These are phyloP conservation scores for Pseudogymnoascus sp. DNA, from an alignment of 2,329 filamentous ascomycete species.

Conservation along the genomic window DNA sequence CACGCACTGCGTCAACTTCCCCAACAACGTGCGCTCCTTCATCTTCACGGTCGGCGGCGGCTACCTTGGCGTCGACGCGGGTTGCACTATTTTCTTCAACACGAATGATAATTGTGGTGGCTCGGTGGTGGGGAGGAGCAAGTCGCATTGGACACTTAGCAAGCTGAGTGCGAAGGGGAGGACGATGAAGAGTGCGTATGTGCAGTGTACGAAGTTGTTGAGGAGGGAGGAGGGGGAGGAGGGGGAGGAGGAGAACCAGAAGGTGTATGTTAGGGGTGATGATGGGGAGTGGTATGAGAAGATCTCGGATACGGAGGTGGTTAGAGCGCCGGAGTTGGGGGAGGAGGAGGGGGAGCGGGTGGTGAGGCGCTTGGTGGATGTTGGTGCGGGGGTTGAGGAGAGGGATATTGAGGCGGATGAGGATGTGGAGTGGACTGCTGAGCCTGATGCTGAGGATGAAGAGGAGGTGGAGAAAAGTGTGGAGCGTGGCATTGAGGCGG, in stretches of 20 bases:
- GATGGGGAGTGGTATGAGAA: constrained; percentile 1
- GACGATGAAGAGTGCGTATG: constrained; percentile 3
- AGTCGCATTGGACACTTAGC: background rate
- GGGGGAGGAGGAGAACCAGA: background rate
- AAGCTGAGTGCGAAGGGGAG: background rate
- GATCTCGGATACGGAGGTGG: background rate
- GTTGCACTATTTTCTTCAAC: background rate
- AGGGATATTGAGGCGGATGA: background rate
- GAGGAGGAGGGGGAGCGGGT: background rate
- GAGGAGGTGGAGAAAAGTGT: background rate
- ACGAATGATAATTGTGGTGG: background rate
- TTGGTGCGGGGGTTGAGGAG: background rate
- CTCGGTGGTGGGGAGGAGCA: background rate
- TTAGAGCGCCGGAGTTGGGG: background rate
- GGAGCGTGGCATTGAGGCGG: background rate
- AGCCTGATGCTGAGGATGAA: background rate
- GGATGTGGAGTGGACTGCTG: background rate
- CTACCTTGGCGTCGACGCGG: background rate
- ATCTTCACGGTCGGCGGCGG: background rate
- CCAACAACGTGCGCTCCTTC: background rate
- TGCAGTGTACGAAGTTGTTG: constrained; percentile 1
- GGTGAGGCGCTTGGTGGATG: background rate
- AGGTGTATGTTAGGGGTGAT: background rate
- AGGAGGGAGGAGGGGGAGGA: background rate
- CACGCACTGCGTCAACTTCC: background rate